Evolutionary conservation across 495 filamentous ascomycete genomes (phyloP).

Genomic region (Lepidopterella palustris): DNA sequence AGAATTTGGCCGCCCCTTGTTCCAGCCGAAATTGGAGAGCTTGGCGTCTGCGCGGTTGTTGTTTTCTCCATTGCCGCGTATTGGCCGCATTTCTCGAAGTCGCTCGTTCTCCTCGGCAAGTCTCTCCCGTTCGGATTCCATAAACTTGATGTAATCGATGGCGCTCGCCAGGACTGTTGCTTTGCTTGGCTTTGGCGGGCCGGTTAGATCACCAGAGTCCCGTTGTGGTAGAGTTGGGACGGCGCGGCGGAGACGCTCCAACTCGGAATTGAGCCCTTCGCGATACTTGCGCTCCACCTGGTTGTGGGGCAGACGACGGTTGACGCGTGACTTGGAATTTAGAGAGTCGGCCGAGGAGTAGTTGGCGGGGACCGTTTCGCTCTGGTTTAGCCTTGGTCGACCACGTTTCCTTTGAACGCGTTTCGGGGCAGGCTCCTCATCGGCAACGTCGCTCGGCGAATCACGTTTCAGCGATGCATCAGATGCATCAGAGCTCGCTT

Average conservation of each 20-base stretch:
- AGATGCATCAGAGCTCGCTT: neutral
- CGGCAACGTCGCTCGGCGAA: neutral
- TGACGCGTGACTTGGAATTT: neutral
- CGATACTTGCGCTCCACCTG: constrained; percentile 32
- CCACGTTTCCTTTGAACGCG: constrained; percentile 10
- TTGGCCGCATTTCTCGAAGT: constrained; percentile 6
- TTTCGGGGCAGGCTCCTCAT: constrained; percentile 6
- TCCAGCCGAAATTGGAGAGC: neutral
- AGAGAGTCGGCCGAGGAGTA: constrained; percentile 4
- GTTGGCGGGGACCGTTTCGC: neutral
- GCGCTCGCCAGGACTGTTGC: constrained; percentile 24
- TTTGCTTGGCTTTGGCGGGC: constrained; percentile 27
- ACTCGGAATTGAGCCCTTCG: constrained; percentile 25
- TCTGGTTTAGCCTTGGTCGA: constrained; percentile 8
- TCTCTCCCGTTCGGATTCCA: constrained; percentile 18
- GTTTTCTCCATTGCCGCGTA: neutral
- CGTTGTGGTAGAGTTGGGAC: constrained; percentile 24
- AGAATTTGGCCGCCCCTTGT: neutral
- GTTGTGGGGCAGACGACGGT: constrained; percentile 26
- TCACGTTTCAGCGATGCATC: constrained; percentile 10
- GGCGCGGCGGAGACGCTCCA: constrained; percentile 22
- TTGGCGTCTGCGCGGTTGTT: neutral
- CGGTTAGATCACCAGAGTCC: constrained; percentile 10
- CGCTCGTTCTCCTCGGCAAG: constrained; percentile 14
- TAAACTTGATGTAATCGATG: constrained; percentile 24